Base-by-base conservation (phyloP, 2,329 filamentous ascomycete species). In the Cladobotryum mycophilum region DNA sequence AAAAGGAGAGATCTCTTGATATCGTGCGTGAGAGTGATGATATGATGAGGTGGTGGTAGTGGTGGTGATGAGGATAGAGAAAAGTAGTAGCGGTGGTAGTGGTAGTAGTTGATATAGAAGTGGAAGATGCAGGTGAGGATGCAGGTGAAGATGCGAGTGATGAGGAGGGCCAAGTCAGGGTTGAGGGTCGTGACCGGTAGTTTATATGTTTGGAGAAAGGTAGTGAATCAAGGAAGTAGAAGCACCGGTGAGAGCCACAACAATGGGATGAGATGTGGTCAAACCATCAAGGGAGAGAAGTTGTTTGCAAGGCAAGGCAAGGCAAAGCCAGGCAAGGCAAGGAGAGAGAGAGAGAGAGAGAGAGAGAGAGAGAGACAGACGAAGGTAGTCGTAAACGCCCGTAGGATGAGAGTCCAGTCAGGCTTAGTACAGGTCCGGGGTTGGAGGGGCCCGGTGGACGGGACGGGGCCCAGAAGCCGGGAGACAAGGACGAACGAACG, bases 381-480 rank as follows among this genome's bases (percentile, higher is more conserved):
- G 20, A 20, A 20, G 20, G n/a, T 30, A 8, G 25, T 7, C 25
- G 25, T 30, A 30, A 30, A 30, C 25, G 25, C 25, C 25, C 25
- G 25, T 30, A 30, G 25, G 9, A 11, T 11, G 6, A 8, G 25
- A 11, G 25, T 30, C 9, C 25, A 30, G 25, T 30, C 25, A 30
- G 25, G 25, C 25, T 30, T 30, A 25, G 18, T 14, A 17, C 15
- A 42, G 25, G 14, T 34, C 41, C 48, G 41, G 46, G 41, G 37
- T 45, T 17, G 36, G 12, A n/a, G 44, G 30, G 44, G 30, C 38
- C 22, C 13, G 42, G 20, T 12, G 42, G 13, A 51, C 48, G 51
- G 51, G 35, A 51, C 49, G 49, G 45, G 45, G 46, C 17, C 35
- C 37, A 42, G 46, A 34, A 36, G 50, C 49, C 45, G 35, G 41